Percentiles rank a stretch among this genome's conserved stretches.
Evolutionary conservation across 371 early-diverging fungal species (phyloP).

Genomic region (Apophysomyces sp.): DNA sequence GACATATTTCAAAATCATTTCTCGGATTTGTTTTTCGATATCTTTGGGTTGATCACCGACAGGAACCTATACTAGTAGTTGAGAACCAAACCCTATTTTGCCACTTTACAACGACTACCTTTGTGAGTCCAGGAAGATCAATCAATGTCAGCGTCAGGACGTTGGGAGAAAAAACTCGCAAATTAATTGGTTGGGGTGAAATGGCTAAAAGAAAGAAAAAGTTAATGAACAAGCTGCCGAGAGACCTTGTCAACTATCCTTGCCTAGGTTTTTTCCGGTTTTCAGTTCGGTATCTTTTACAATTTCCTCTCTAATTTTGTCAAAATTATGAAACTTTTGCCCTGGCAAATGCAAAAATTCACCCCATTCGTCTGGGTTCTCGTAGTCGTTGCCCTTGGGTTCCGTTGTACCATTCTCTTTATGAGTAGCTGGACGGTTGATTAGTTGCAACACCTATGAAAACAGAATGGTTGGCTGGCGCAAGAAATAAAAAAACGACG

Average conservation of each 20-base stretch:
- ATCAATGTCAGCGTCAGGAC: slow-evolving; percentile 97
- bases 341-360: slow-evolving; percentile 95
- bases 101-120: slow-evolving; percentile 42
- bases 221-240: not conserved
- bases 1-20: slow-evolving; percentile 96
- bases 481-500: not conserved
- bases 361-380: slow-evolving; percentile 92
- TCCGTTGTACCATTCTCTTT: slow-evolving; percentile 17
- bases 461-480: not conserved
- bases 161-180: slow-evolving; percentile 93
- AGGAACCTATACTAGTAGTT: slow-evolving; percentile 64
- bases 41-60: slow-evolving; percentile 99
- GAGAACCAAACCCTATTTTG: not conserved
- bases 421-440: slow-evolving; percentile 77
- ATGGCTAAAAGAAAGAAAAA: slow-evolving; percentile 53
- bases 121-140: slow-evolving; percentile 98
- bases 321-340: slow-evolving; percentile 89
- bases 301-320: slow-evolving; percentile 94
- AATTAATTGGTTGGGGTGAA: slow-evolving; percentile 93
- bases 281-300: slow-evolving; percentile 90
- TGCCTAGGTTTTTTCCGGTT: slow-evolving; percentile 87
- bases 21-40: slow-evolving; percentile 96
- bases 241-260: not conserved
- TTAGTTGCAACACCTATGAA: slow-evolving; percentile 86
- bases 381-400: slow-evolving; percentile 14